Evolutionary conservation across 768 basidiomycete genomes (phyloP).

Genomic region (Collybia nuda): DNA sequence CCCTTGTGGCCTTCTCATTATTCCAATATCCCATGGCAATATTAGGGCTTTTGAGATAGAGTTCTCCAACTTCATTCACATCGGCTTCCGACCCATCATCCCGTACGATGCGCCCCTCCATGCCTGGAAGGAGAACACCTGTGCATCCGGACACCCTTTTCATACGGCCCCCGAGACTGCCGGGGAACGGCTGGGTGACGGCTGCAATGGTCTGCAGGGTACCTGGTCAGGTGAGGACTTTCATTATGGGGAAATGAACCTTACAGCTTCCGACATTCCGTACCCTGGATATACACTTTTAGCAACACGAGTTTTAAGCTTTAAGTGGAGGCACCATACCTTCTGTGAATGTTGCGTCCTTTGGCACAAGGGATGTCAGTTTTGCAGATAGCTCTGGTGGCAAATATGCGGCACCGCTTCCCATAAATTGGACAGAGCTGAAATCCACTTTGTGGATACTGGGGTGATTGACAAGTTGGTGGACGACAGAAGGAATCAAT

Average conservation of each 20-base stretch:
- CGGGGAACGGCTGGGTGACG: constrained; percentile 41
- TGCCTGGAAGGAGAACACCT: constrained; percentile 61
- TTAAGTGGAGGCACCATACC: constrained; percentile 33
- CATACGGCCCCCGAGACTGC: constrained; percentile 42
- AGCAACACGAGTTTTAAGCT: not conserved
- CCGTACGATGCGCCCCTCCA: constrained; percentile 61
- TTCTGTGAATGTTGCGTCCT: constrained; percentile 35
- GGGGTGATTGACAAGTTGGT: constrained; percentile 65
- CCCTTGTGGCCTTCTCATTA: constrained; percentile 62
- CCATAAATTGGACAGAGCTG: constrained; percentile 42
- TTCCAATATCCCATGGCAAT: constrained; percentile 72
- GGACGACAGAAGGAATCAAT: constrained; percentile 62
- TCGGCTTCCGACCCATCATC: constrained; percentile 58
- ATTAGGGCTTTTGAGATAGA: constrained; percentile 44
- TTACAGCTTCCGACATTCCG: constrained; percentile 68
- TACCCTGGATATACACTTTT: constrained; percentile 43
- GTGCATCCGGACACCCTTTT: constrained; percentile 40
- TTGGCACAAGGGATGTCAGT: constrained; percentile 34
- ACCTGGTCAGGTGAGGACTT: not conserved
- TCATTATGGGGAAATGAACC: constrained; percentile 14
- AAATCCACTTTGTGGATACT: constrained; percentile 48
- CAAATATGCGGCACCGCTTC: constrained; percentile 67
- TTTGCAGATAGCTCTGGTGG: constrained; percentile 51
- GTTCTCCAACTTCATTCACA: constrained; percentile 51
- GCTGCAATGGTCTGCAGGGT: constrained; percentile 52